Evolutionary conservation across 805 yeast species (phyloP), one percentile per base, ranked within the genome.

Genomic region (Limtongozyma cylindracea): DNA sequence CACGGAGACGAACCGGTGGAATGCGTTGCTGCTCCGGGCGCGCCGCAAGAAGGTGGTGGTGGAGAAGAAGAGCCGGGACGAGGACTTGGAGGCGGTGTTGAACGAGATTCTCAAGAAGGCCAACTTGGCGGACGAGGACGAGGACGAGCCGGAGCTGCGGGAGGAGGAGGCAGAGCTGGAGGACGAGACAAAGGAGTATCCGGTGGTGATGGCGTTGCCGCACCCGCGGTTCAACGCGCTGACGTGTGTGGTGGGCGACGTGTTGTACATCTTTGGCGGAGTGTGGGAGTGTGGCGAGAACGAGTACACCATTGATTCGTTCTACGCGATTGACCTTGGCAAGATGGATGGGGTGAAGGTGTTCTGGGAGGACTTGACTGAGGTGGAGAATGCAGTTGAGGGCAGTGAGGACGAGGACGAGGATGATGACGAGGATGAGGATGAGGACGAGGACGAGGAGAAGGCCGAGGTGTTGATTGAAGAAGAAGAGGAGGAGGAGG

Each of bases 161-260:
- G 34, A 31, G 18, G 56, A 51, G 34, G 40, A 50, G 26, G 33
- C 38, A 13, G 45, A 49, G 30, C 29, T 45, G 12, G 56, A 47
- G 11, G 18, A 9, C 11, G 53, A 48, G 11, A 40, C 43, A 10
- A 50, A 49, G 34, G 47, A 48, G 29, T 56, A 50, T 3, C 47
- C 35, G 16, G 45, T 37, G 5, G 37, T 33, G n/a, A 49, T 45
- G 14, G 67, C 59, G 29, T 43, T 77, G 24, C 96, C 96, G 2
- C 95, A 84, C 37, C 63, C 82, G 2, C 55, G 96, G 33, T 84
- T 80, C 49, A 84, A 84, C 38, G 67, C 93, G 3, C 48, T 82
- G 3, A 62, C 78, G 4, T 68, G 91, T 25, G 92, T 84, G 2
- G 64, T 72, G 18, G 91, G 73, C 32, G 96, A 84, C 38, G 59